Percentiles rank a stretch among this genome's conserved stretches.
Evolutionary conservation across 148 eudicot species (phyloP).

Genomic region (Beta vulgaris): DNA sequence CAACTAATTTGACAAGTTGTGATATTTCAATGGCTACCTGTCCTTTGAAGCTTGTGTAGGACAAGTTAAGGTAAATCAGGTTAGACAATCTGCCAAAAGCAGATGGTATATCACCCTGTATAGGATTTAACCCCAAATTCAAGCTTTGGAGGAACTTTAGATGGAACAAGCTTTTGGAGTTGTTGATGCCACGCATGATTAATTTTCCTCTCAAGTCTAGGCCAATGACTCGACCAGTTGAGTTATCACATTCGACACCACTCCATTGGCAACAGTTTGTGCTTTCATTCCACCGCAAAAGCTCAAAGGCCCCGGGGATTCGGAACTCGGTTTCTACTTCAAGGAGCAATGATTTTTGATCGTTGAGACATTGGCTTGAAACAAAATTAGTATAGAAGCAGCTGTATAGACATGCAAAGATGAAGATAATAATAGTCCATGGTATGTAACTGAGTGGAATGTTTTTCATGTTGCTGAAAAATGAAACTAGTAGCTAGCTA

Average conservation of each 20-base stretch:
- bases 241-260: slow-evolving; percentile 11
- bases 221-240: slow-evolving; percentile 18
- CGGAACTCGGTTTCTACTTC: too few relatives aligned
- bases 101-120: slow-evolving; percentile 19
- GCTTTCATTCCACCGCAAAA: not conserved
- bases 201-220: slow-evolving; percentile 9
- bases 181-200: not conserved
- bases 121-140: slow-evolving; percentile 28
- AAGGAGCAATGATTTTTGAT: slow-evolving; percentile 14
- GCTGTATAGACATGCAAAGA: not conserved
- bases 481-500: too few relatives aligned
- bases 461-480: not conserved
- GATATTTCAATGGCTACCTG: slow-evolving; percentile 34
- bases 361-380: slow-evolving; percentile 14
- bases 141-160: slow-evolving; percentile 25
- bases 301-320: too few relatives aligned
- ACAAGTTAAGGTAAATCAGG: slow-evolving; percentile 39
- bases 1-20: slow-evolving; percentile 24
- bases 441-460: too few relatives aligned
- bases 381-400: not conserved
- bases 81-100: slow-evolving; percentile 26
- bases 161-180: slow-evolving; percentile 10
- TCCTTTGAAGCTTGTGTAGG: slow-evolving; percentile 27
- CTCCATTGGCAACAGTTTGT: slow-evolving; percentile 24
- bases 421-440: too few relatives aligned